phyloP scores from a whole-genome alignment of 2,329 filamentous ascomycete species.

The Microdochium paspali region DNA sequence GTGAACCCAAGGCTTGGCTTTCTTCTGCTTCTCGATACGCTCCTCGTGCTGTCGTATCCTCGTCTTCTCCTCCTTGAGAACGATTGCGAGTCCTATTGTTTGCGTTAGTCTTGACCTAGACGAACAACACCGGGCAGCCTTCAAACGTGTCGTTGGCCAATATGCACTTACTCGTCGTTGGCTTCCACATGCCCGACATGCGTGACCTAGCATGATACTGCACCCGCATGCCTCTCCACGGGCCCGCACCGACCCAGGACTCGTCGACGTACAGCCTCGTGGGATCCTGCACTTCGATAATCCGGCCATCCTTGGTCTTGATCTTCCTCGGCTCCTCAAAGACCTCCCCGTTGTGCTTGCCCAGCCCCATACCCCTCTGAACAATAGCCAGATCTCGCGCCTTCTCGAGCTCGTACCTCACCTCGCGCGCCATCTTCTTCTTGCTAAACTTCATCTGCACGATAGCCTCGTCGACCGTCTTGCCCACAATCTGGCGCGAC shows the following conservation, averaged over 20 bases:
- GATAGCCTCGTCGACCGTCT: conserved; percentile 89
- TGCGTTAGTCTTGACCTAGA: conserved; percentile 13
- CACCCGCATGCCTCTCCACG: conserved; percentile 43
- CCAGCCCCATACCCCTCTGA: conserved; percentile 75
- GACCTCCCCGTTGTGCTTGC: conserved; percentile 28
- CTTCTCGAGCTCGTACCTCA: conserved; percentile 69
- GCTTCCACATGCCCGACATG: conserved; percentile 58
- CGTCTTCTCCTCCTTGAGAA: conserved; percentile 92
- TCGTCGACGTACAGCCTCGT: conserved; percentile 85
- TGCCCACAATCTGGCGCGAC: conserved; percentile 81
- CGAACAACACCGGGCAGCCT: no score
- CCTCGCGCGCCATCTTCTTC: conserved; percentile 82
- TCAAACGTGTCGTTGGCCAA: no score
- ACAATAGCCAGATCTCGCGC: conserved; percentile 76
- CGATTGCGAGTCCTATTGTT: conserved; percentile 58
- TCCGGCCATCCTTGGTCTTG: conserved; percentile 64
- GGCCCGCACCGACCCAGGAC: conserved; percentile 81
- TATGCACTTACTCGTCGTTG: conserved; percentile 63
- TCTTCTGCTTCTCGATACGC: conserved; percentile 63
- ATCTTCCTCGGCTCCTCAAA: conserved; percentile 45
- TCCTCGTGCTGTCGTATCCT: conserved; percentile 74
- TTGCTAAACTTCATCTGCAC: conserved; percentile 91
- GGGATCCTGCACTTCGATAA: conserved; percentile 60
- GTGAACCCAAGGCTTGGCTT: conserved; percentile 75
- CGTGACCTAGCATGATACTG: conserved; percentile 71